Base-by-base conservation (phyloP, 1,139 yeast species). In the Candida tetrigidarum region DNA sequence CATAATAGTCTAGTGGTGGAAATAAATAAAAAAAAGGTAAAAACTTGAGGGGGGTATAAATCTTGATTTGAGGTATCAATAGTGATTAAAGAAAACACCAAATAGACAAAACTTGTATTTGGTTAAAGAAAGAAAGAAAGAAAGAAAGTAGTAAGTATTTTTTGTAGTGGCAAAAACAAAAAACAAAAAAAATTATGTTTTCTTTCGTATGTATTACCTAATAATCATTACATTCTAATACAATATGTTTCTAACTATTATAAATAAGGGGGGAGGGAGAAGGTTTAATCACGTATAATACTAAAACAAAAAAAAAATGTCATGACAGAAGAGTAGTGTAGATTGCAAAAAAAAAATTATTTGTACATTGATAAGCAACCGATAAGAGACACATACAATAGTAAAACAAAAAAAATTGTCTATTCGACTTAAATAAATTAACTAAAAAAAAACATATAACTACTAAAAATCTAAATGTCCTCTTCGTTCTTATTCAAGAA, bases 1-100 rank as follows among this genome's bases (percentile, higher is more conserved):
- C 53, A 51, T 49, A 43, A 47, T 47, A 25, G 32, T 23, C 11
- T 30, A 14, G 27, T 16, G 12, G 22, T 23, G 18, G 11, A 16
- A 18, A 26, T 15, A 5, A 15, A 20, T 15, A 27, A 23, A 11
- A 15, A 7, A 15, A 20, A n/a, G n/a, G n/a, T n/a, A n/a, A n/a
- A n/a, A n/a, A n/a, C n/a, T n/a, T n/a, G n/a, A n/a, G n/a, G n/a
- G n/a, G n/a, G n/a, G n/a, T n/a, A n/a, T n/a, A n/a, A n/a, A n/a
- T n/a, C n/a, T n/a, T n/a, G n/a, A n/a, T n/a, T n/a, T n/a, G n/a
- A n/a, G n/a, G n/a, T n/a, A n/a, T n/a, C n/a, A n/a, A n/a, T n/a
- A n/a, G n/a, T n/a, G n/a, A n/a, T n/a, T n/a, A n/a, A n/a, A n/a
- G n/a, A n/a, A n/a, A n/a, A n/a, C n/a, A n/a, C n/a, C n/a, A n/a